phyloP scores from a whole-genome alignment of 2,329 filamentous ascomycete genomes.

The Escovopsis sp. region DNA sequence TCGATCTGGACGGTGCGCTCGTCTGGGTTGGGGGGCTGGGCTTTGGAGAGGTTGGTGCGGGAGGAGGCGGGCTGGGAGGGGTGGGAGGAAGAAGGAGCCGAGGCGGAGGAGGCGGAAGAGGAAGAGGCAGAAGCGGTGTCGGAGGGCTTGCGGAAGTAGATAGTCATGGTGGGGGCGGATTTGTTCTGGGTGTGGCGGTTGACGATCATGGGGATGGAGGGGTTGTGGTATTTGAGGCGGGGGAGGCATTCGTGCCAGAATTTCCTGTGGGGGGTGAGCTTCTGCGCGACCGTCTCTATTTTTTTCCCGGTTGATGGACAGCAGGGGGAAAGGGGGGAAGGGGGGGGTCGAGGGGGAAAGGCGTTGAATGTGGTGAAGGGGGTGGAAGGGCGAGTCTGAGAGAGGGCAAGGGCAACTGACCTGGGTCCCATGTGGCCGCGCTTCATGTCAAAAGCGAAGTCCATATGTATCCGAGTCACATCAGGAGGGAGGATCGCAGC shows the following conservation, averaged over 20 bases:
- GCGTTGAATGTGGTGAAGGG: conserved; percentile 7
- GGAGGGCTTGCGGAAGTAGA: conserved; percentile 41
- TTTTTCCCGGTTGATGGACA: no score
- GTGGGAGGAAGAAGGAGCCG: no score
- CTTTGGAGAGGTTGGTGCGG: conserved; percentile 29
- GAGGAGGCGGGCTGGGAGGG: conserved; percentile 31
- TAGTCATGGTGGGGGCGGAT: conserved; percentile 43
- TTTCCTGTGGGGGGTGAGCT: conserved; percentile 38
- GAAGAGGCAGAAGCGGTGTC: no score
- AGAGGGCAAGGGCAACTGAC: conserved; percentile 33
- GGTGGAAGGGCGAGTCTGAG: conserved; percentile 13
- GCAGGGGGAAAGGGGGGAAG: no score
- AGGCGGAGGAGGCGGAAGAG: no score
- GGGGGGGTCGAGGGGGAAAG: no score
- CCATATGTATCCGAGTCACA: conserved; percentile 59
- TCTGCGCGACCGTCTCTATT: no score
- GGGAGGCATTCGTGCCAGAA: conserved; percentile 79
- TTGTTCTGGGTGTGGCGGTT: conserved; percentile 46
- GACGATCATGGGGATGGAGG: conserved; percentile 66
- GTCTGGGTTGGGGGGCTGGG: conserved; percentile 29
- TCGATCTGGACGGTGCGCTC: conserved; percentile 41
- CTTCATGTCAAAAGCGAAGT: conserved; percentile 47
- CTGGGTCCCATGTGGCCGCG: conserved; percentile 58
- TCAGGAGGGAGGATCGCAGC: conserved; percentile 66
- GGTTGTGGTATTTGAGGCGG: conserved; percentile 89